phyloP scores from a whole-genome alignment of 2,329 filamentous ascomycete species.

The Hypoxylon sp. region DNA sequence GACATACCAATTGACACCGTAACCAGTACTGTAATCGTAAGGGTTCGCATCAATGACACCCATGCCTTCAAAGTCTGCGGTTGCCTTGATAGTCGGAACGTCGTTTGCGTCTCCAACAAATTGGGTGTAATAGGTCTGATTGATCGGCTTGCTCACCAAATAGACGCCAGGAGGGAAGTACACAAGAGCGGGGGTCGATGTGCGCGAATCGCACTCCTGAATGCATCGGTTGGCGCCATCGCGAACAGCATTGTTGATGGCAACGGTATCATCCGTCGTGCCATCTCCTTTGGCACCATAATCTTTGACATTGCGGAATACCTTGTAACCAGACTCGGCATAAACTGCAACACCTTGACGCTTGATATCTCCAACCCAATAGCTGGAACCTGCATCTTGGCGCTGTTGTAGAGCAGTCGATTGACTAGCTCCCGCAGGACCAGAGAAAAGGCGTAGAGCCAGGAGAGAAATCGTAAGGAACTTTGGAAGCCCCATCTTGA shows the following conservation, averaged over 20 bases:
- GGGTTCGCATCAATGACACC: conserved; percentile 91
- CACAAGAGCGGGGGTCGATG: conserved; percentile 85
- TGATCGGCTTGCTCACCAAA: conserved; percentile 81
- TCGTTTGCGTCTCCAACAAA: conserved; percentile 84
- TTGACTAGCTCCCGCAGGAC: conserved; percentile 42
- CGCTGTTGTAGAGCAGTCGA: conserved; percentile 46
- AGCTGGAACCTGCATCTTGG: conserved; percentile 62
- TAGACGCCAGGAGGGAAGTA: conserved; percentile 95
- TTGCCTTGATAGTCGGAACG: conserved; percentile 82
- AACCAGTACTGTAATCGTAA: conserved; percentile 67
- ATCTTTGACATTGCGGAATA: conserved; percentile 84
- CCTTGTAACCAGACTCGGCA: conserved; percentile 72
- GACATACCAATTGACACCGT: conserved; percentile 80
- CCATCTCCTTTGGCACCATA: conserved; percentile 80
- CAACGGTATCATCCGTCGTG: conserved; percentile 84
- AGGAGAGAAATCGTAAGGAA: conserved; percentile 50
- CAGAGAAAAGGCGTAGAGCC: conserved; percentile 49
- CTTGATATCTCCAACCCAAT: conserved; percentile 80
- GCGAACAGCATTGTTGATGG: conserved; percentile 87
- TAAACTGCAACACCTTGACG: conserved; percentile 80
- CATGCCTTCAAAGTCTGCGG: conserved; percentile 82
- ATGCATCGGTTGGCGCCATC: conserved; percentile 83
- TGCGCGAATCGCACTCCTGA: conserved; percentile 84
- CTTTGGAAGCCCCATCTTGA: conserved; percentile 55
- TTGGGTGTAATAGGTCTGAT: conserved; percentile 94